Evolutionary conservation across 371 early-diverging fungal genomes (phyloP).

Genomic region (Lichtheimia ornata): DNA sequence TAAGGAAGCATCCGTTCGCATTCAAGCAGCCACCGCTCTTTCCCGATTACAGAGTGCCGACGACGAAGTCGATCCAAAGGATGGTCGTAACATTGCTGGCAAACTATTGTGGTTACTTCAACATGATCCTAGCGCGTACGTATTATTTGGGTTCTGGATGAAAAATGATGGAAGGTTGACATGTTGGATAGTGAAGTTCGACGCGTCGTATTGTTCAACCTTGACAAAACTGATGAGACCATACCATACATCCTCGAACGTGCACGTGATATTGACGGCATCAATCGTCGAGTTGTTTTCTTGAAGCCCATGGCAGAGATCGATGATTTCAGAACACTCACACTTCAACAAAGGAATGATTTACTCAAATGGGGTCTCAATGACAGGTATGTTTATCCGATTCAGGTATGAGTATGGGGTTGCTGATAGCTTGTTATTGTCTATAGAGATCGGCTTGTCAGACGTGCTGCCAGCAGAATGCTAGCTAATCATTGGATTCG

Average conservation of each 20-base stretch:
- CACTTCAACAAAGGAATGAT: conserved; percentile 69
- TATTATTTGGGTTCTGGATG: neutral
- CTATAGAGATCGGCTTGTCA: conserved; percentile 69
- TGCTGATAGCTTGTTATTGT: no score
- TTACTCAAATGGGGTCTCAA: conserved; percentile 76
- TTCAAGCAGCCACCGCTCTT: conserved; percentile 79
- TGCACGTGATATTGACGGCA: conserved; percentile 74
- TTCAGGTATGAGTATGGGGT: no score
- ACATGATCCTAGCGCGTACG: conserved; percentile 78
- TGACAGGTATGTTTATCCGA: conserved; percentile 51
- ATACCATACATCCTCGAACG: conserved; percentile 74
- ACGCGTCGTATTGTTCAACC: conserved; percentile 76
- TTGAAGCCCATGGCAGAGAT: conserved; percentile 71
- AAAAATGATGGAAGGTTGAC: neutral
- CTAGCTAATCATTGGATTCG: conserved; percentile 77
- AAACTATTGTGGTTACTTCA: conserved; percentile 66
- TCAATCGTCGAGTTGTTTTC: conserved; percentile 66
- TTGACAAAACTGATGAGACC: conserved; percentile 64
- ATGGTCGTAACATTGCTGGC: conserved; percentile 63
- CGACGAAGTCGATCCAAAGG: conserved; percentile 54
- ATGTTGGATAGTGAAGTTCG: conserved; percentile 74
- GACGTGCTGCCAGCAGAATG: conserved; percentile 74
- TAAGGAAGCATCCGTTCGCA: conserved; percentile 81
- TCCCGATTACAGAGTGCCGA: conserved; percentile 75
- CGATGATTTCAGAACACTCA: conserved; percentile 65